Evolutionary conservation across 352 stramenopile genomes (phyloP).

Genomic region (Pythium insidiosum): DNA sequence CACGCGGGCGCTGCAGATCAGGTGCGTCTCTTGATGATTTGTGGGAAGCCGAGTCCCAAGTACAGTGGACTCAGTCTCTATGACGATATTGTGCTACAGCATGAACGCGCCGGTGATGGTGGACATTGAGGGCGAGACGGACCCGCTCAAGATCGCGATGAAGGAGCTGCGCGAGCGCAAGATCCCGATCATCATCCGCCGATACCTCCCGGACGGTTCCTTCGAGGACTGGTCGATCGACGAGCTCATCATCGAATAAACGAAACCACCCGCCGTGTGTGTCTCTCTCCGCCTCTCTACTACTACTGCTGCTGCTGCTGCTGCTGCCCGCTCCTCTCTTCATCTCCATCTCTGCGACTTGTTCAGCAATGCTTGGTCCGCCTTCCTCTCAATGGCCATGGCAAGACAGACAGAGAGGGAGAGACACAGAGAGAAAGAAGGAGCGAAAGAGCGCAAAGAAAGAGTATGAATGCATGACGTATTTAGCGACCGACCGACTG

Average conservation of each 20-base stretch:
- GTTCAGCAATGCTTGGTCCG: too few relatives aligned
- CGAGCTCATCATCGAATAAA: constrained; percentile 98
- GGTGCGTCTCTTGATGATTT: constrained; percentile 19
- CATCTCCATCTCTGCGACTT: too few relatives aligned
- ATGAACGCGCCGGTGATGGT: constrained; percentile 97
- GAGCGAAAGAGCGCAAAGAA: constrained; percentile 1
- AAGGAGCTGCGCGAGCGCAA: constrained; percentile 99
- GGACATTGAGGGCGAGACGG: constrained; percentile 97
- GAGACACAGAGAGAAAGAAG: background rate
- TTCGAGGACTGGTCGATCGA: constrained; percentile 99
- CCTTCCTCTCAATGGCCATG: too few relatives aligned
- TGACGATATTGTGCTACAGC: constrained; percentile 19
- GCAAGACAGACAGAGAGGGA: background rate
- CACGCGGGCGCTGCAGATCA: constrained; percentile 98
- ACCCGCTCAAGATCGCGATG: constrained; percentile 99
- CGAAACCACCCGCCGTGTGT: background rate
- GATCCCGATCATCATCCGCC: constrained; percentile 99
- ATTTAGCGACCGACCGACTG: too few relatives aligned
- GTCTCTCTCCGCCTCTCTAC: too few relatives aligned
- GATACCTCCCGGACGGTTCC: constrained; percentile 97
- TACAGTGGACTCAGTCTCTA: too few relatives aligned
- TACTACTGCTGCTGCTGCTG: too few relatives aligned
- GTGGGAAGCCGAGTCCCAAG: too few relatives aligned
- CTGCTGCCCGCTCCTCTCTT: too few relatives aligned
- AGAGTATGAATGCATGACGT: too few relatives aligned